A percentile compares a stretch with the other conserved stretches of the same genome.
Evolutionary conservation across 306 rosid species (phyloP).

Genomic region (Lathyrus aphaca): DNA sequence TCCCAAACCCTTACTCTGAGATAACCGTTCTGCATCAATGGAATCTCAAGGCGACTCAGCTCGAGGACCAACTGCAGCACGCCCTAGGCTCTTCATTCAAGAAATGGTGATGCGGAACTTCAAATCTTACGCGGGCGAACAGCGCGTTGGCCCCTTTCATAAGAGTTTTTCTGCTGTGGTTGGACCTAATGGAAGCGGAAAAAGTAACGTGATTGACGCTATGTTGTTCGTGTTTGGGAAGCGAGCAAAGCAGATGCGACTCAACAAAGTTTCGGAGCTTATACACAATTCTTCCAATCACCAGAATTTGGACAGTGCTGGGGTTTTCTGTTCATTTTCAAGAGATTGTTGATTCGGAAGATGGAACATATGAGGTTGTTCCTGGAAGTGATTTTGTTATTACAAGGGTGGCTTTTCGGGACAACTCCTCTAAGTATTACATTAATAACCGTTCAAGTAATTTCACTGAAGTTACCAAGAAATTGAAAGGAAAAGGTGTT

Average conservation of each 20-base stretch:
- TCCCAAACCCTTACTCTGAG: conserved; percentile 29
- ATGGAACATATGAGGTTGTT: too few relatives aligned
- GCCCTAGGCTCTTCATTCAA: conserved; percentile 82
- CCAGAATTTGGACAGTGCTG: conserved; percentile 94
- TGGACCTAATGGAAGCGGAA: conserved; percentile 98
- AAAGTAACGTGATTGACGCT: conserved; percentile 94
- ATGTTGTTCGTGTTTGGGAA: conserved; percentile 94
- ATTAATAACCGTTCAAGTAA: too few relatives aligned
- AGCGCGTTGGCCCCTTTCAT: conserved; percentile 95
- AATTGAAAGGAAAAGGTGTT: too few relatives aligned
- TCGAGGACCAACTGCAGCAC: conserved; percentile 37
- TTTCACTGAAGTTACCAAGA: too few relatives aligned
- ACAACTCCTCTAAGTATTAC: too few relatives aligned
- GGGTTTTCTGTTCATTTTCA: too few relatives aligned
- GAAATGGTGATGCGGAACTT: too few relatives aligned
- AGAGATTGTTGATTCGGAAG: too few relatives aligned
- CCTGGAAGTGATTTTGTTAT: too few relatives aligned
- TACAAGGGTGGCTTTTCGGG: too few relatives aligned
- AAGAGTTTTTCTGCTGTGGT: conserved; percentile 98
- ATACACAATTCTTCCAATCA: conserved; percentile 90
- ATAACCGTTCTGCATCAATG: conserved; percentile 46
- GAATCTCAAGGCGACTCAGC: conserved; percentile 50
- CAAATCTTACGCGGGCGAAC: conserved; percentile 95
- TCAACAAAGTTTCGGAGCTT: conserved; percentile 96
- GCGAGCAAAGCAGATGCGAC: conserved; percentile 94